These are phyloP conservation scores for Bidens hawaiensis DNA, from an alignment of 140 eudicot species.

Conservation along the genomic window DNA sequence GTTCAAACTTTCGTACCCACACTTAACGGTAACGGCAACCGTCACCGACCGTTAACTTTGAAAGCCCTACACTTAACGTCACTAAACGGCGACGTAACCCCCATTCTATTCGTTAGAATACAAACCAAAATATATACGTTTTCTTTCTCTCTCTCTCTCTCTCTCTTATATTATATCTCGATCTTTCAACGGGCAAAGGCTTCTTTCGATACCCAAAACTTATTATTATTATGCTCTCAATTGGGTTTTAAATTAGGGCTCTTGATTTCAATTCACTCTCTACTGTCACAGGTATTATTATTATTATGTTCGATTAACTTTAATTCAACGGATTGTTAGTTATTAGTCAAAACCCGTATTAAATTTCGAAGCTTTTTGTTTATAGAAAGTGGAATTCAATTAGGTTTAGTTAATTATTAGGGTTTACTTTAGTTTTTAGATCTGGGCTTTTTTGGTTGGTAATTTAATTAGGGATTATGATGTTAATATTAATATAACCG, in stretches of 20 bases:
- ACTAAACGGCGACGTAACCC: slow-evolving; percentile 49
- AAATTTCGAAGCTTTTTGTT: not conserved
- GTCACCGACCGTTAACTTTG: slow-evolving; percentile 19
- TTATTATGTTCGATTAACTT: slow-evolving; percentile 15
- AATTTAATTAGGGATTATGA: slow-evolving; percentile 28
- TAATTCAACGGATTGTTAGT: not conserved
- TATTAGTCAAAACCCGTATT: slow-evolving; percentile 14
- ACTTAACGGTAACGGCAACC: slow-evolving; percentile 44
- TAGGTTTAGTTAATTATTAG: not conserved
- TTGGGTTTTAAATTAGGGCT: slow-evolving; percentile 16
- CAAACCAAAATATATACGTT: slow-evolving; percentile 43
- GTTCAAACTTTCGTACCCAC: slow-evolving; percentile 66
- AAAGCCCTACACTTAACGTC: slow-evolving; percentile 21
- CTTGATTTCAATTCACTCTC: slow-evolving; percentile 25
- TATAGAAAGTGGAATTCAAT: slow-evolving; percentile 8
- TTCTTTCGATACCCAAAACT: no score
- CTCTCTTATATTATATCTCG: slow-evolving; percentile 31
- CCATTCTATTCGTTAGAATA: slow-evolving; percentile 75
- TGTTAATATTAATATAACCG: no score
- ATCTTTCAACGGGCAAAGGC: slow-evolving; percentile 70
- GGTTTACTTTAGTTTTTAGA: slow-evolving; percentile 40
- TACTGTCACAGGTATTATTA: slow-evolving; percentile 26
- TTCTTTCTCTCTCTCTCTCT: slow-evolving; percentile 23
- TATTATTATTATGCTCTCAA: slow-evolving; percentile 13
- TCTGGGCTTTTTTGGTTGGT: slow-evolving; percentile 39